Evolutionary conservation across 257 asterid species (phyloP), one percentile per base, ranked within the genome.

Genomic region (Paulownia fortunei): DNA sequence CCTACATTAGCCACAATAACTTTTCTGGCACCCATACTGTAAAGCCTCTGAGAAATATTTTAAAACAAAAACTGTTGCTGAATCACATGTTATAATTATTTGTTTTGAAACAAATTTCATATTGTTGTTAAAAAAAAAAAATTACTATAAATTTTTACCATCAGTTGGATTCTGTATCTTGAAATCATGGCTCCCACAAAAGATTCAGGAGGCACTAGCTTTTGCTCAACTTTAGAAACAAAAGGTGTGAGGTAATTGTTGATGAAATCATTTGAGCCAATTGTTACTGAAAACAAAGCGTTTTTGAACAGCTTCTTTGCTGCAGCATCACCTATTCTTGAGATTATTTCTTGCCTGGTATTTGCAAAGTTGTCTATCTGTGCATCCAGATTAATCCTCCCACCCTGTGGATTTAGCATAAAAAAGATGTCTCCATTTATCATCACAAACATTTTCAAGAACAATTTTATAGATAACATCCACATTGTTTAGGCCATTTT

Each of bases 231-330:
- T 42, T 79, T 76, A 10, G 92, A 80, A 62, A 90, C 13, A 36
- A 79, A 37, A 1, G 96, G 92, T 0, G 84, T 79, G 7, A 90
- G 82, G 72, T 92, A 91, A 78, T 92, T 90, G 90, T 90, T 92
- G 85, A 90, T 86, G 90, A 92, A 89, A 81, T 90, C 97, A 76
- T 92, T 92, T 63, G 97, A 84, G 8, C 97, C 97, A 1, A 92
- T 85, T 79, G 95, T 83, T 2, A 90, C 65, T 1, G 97, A 89
- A 72, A 85, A 90, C 4, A 91, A 16, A 6, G 97, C 87, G 37
- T 54, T 73, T 58, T 79, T 39, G 4, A 91, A 58, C 49, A 89
- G 66, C 9, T 84, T 77, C 60, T 27, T 15, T 16, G 93, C 82
- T 49, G 76, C 84, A 0, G 65, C 55, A 15, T 19, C 76, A 23